Percentiles rank a stretch among this genome's conserved stretches.
phyloP scores from a whole-genome alignment of 768 basidiomycete species.

The Leccinum imitatum region DNA sequence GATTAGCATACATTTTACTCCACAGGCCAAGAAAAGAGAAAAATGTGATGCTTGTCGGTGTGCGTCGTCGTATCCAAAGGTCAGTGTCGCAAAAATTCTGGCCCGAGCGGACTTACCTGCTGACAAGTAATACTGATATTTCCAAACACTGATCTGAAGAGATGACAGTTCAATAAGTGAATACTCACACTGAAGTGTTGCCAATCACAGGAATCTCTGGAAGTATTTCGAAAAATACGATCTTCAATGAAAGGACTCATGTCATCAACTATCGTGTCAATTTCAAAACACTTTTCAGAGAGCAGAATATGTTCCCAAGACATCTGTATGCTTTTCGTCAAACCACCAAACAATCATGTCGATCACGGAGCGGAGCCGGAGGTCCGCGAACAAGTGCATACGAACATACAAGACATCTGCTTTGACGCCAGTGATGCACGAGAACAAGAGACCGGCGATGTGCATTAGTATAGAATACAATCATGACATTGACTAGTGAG shows the following conservation, averaged over 20 bases:
- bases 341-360: not conserved
- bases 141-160: too few relatives aligned
- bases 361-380: not conserved
- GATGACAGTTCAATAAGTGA: too few relatives aligned
- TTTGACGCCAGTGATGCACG: not conserved
- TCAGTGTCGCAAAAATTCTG: too few relatives aligned
- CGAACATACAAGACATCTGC: not conserved
- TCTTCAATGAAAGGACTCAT: not conserved
- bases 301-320: not conserved
- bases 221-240: too few relatives aligned
- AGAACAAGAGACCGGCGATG: not conserved
- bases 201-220: too few relatives aligned
- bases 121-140: too few relatives aligned
- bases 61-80: too few relatives aligned
- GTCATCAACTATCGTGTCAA: not conserved
- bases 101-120: too few relatives aligned
- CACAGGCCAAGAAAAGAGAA: too few relatives aligned
- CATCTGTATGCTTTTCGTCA: not conserved
- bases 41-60: too few relatives aligned
- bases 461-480: not conserved
- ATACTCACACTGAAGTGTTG: too few relatives aligned
- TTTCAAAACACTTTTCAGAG: not conserved
- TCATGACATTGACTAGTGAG: not conserved
- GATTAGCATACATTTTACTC: too few relatives aligned
- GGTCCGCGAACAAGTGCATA: not conserved